Conservation (phyloP, 2,329 filamentous ascomycete genomes). For the Phyllosticta paracitricarpa region DNA sequence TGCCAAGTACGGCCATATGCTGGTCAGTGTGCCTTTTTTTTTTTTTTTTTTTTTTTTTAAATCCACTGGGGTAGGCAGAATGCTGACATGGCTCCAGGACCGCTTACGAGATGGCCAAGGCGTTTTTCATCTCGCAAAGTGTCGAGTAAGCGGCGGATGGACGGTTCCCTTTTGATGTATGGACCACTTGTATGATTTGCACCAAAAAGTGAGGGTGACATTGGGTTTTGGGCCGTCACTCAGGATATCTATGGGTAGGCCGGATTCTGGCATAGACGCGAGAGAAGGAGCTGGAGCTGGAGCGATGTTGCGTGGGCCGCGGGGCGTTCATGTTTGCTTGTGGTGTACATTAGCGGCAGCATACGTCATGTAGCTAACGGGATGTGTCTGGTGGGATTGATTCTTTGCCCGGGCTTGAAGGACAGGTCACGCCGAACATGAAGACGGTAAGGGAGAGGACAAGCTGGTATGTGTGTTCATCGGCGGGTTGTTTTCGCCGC, state of each 20-base stretch:
- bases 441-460: neutral
- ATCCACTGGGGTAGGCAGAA: neutral
- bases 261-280: neutral
- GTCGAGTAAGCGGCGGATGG: constrained; percentile 13
- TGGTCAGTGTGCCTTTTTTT: constrained; percentile 50
- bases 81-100: constrained; percentile 35
- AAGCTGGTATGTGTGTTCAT: neutral
- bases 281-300: neutral
- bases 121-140: constrained; percentile 48
- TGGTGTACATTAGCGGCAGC: neutral
- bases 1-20: constrained; percentile 99
- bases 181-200: neutral
- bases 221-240: neutral
- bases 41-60: too few species aligned
- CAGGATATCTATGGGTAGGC: neutral
- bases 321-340: neutral
- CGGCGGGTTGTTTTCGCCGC: neutral
- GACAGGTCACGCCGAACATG: too few species aligned
- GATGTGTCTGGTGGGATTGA: too few species aligned
- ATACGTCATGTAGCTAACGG: neutral
- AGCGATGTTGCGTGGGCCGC: neutral
- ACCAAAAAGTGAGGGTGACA: neutral
- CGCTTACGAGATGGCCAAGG: constrained; percentile 59
- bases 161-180: neutral
- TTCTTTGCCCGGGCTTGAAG: too few species aligned